phyloP scores from a whole-genome alignment of 257 asterid species.

The Salvia hispanica region DNA sequence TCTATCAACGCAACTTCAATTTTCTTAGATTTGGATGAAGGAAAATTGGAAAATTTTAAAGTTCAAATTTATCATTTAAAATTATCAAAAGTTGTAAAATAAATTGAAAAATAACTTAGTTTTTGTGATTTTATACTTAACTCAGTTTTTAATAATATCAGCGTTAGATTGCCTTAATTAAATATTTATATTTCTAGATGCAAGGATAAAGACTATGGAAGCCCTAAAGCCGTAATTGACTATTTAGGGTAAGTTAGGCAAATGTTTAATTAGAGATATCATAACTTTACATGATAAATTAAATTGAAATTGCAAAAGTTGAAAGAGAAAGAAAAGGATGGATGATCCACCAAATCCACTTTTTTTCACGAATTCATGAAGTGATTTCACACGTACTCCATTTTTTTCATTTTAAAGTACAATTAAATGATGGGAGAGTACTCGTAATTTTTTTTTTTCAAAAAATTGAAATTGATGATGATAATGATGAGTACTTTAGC shows the following conservation, averaged over 20 bases:
- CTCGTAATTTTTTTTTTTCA: too few species aligned
- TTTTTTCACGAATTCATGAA: constrained; percentile 7
- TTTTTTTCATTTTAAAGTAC: too few species aligned
- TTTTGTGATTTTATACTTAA: too few species aligned
- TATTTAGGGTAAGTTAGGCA: constrained; percentile 2
- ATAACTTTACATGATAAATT: not conserved
- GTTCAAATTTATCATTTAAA: too few species aligned
- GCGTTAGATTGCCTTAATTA: not conserved
- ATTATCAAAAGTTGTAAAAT: too few species aligned
- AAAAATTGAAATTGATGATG: too few species aligned
- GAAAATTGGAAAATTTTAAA: too few species aligned
- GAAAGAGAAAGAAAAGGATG: constrained; percentile 22
- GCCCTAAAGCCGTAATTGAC: not conserved
- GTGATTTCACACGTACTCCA: not conserved
- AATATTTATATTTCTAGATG: not conserved
- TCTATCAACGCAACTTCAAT: too few species aligned
- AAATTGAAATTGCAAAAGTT: constrained; percentile 13
- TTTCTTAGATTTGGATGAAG: too few species aligned
- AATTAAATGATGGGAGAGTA: too few species aligned
- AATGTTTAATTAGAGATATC: not conserved
- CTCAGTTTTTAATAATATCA: not conserved
- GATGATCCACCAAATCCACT: constrained; percentile 5
- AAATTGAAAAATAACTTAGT: too few species aligned
- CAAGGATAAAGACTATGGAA: not conserved
- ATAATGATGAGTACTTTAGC: too few species aligned